Conservation (phyloP, 108 stramenopile species). For the Conticribra guillardii region DNA sequence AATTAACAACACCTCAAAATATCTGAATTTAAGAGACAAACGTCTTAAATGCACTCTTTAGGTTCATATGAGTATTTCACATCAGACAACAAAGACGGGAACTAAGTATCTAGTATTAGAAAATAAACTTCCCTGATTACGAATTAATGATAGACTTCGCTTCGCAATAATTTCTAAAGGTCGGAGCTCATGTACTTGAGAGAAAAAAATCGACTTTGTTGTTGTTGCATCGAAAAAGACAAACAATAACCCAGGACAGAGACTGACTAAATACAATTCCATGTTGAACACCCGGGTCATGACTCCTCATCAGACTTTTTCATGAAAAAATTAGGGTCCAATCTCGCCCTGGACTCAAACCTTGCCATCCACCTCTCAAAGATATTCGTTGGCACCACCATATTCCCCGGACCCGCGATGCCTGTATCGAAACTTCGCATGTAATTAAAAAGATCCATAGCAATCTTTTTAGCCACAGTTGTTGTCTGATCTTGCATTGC, state of each 20-base stretch:
- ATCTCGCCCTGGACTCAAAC: conserved; percentile 69
- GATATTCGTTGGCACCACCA: conserved; percentile 83
- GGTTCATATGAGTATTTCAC: no score
- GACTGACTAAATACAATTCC: background rate
- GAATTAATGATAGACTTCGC: no score
- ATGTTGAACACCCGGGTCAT: background rate
- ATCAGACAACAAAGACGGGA: no score
- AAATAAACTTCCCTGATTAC: no score
- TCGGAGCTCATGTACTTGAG: no score
- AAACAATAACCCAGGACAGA: background rate
- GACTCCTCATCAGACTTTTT: conserved; percentile 50
- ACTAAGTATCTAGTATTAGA: no score
- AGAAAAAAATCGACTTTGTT: no score
- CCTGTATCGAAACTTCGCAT: conserved; percentile 80
- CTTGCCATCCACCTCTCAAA: conserved; percentile 87
- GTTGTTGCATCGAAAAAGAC: background rate
- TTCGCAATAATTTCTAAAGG: no score
- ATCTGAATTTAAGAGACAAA: no score
- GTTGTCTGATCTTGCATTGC: conserved; percentile 51
- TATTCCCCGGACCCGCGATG: conserved; percentile 47
- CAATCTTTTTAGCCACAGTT: conserved; percentile 87
- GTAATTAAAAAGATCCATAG: conserved; percentile 77
- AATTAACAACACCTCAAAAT: no score
- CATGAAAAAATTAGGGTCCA: conserved; percentile 86
- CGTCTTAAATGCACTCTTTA: no score